Conservation (phyloP, 768 basidiomycete genomes). For the Melanogaster broomeanus region DNA sequence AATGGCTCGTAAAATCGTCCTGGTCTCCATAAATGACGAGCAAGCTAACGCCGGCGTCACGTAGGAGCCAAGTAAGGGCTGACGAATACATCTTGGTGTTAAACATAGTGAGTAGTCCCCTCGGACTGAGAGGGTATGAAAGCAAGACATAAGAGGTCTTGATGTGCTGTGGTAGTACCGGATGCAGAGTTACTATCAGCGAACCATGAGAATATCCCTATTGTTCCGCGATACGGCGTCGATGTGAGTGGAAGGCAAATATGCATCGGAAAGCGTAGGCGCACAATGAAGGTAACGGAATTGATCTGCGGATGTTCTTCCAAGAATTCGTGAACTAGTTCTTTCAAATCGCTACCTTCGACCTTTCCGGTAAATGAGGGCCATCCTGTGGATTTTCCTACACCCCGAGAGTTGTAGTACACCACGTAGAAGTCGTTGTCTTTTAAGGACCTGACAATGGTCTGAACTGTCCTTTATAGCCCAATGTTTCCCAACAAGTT, state of each 20-base stretch:
- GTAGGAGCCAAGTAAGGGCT: constrained; percentile 52
- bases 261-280: constrained; percentile 24
- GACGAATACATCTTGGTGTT: constrained; percentile 52
- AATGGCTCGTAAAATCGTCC: constrained; percentile 69
- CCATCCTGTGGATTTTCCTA: constrained; percentile 73
- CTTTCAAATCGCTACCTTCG: constrained; percentile 71
- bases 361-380: constrained; percentile 69
- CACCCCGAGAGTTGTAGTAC: constrained; percentile 77
- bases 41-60: constrained; percentile 47
- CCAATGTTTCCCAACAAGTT: neutral
- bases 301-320: constrained; percentile 41
- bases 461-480: constrained; percentile 37
- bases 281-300: constrained; percentile 61
- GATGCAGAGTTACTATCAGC: constrained; percentile 67
- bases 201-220: constrained; percentile 86
- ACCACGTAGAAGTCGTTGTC: constrained; percentile 56
- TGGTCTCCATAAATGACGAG: constrained; percentile 66
- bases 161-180: constrained; percentile 49
- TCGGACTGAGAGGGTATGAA: constrained; percentile 75
- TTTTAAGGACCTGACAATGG: constrained; percentile 46
- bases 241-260: constrained; percentile 4
- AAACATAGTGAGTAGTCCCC: constrained; percentile 72
- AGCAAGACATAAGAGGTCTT: constrained; percentile 67
- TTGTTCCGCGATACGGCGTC: neutral
- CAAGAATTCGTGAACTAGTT: constrained; percentile 58